phyloP scores from a whole-genome alignment of 1,284 basidiomycete genomes.

The Tremellales sp. region DNA sequence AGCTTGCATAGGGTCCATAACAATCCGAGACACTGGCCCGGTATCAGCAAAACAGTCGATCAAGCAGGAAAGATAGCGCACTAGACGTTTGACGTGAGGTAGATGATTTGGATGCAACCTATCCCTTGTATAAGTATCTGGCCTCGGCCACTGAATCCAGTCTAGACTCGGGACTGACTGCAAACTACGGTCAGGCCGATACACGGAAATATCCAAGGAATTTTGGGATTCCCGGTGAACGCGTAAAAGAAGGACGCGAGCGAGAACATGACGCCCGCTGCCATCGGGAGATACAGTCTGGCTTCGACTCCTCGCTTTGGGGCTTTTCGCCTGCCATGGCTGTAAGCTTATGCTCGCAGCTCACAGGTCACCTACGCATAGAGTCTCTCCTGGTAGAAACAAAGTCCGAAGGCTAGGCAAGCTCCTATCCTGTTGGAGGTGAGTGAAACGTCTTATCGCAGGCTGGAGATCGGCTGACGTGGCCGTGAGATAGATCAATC shows the following conservation, averaged over 20 bases:
- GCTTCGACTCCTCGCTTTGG: constrained; percentile 64
- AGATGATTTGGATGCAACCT: constrained; percentile 26
- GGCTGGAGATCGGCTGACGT: constrained; percentile 50
- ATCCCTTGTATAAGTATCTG: neutral
- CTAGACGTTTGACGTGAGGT: constrained; percentile 42
- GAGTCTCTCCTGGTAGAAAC: constrained; percentile 62
- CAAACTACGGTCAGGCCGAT: constrained; percentile 58
- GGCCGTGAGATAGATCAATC: constrained; percentile 60
- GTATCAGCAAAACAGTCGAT: too few species aligned
- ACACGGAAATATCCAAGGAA: constrained; percentile 40
- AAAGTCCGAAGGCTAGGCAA: constrained; percentile 57
- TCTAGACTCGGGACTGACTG: constrained; percentile 11
- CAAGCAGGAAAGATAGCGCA: constrained; percentile 8
- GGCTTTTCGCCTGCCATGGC: constrained; percentile 54
- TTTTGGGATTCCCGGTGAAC: constrained; percentile 32
- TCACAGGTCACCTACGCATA: constrained; percentile 54
- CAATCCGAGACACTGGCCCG: constrained; percentile 22
- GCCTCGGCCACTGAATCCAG: neutral
- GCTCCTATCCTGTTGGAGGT: constrained; percentile 57
- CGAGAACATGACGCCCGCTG: constrained; percentile 62
- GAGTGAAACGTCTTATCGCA: neutral
- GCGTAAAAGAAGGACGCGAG: constrained; percentile 57
- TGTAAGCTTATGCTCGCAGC: neutral
- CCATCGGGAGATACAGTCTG: constrained; percentile 63
- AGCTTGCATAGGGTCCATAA: constrained; percentile 25